Evolutionary conservation across 164 flowering plant genomes (phyloP).

Genomic region (Sextonia rubra): DNA sequence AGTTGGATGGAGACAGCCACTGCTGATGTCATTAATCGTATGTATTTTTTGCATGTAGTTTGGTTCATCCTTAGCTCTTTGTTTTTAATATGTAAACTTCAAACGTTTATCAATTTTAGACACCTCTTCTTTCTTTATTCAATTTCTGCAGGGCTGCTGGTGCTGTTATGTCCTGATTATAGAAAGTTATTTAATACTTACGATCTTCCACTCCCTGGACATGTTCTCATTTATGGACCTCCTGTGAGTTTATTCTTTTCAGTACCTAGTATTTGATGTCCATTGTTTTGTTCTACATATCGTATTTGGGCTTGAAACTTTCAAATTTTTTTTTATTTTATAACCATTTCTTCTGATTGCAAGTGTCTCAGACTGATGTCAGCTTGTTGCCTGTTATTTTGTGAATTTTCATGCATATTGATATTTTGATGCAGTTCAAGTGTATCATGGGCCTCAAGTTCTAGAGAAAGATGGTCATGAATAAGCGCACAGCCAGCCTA

Average conservation of each 20-base stretch:
- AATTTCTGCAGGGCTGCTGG: conserved; percentile 49
- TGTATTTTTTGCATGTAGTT: conserved; percentile 33
- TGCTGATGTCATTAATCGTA: conserved; percentile 69
- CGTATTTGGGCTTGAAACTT: not conserved
- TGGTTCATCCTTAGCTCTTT: not conserved
- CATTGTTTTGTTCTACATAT: too few species aligned
- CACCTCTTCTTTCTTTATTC: not conserved
- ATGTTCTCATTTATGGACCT: conserved; percentile 86
- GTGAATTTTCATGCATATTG: not conserved
- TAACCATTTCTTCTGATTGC: not conserved
- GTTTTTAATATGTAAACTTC: not conserved
- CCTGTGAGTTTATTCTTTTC: conserved; percentile 53
- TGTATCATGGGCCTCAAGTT: too few species aligned
- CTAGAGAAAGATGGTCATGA: too few species aligned
- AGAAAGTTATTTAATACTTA: conserved; percentile 40
- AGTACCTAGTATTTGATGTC: not conserved
- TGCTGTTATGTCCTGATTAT: conserved; percentile 59
- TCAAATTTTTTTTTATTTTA: not conserved
- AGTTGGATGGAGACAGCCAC: conserved; percentile 71
- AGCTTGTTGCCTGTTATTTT: not conserved
- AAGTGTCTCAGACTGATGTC: too few species aligned
- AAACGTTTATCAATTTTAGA: not conserved
- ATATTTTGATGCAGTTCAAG: too few species aligned
- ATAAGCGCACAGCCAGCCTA: too few species aligned
- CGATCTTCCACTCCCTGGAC: conserved; percentile 86